Base-by-base conservation (phyloP, 805 yeast genomes). In the Cyberlindnera americana region DNA sequence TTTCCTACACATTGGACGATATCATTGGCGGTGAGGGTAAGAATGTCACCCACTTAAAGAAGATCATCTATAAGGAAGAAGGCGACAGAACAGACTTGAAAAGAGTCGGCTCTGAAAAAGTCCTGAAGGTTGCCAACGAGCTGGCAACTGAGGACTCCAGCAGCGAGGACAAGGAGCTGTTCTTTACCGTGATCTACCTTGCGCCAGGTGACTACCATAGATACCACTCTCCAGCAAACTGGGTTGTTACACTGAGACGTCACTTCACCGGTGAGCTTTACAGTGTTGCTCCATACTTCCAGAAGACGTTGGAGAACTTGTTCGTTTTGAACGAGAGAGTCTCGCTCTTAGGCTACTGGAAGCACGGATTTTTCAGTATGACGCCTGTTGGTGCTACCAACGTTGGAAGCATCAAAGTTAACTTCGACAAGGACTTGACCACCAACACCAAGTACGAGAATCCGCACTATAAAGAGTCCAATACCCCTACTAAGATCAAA, bases 341-440 rank as follows among this genome's bases (percentile, higher is more conserved):
- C 3, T 95, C 99, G 0, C 66, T 93, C 35, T 72, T 93, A 41
- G 99, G 99, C 2, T 81, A 87, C 55, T 93, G 99, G 99, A 86
- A 84, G 59, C 75, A 93, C 60, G 99, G 99, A 0, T 93, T 93
- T 54, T 93, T 93, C 67, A 83, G 95, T 49, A 93, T 93, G 99
- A 91, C 96, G 1, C 97, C 99, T 0, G 99, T 93, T 11, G 99
- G 99, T 12, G 99, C 99, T 18, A 93, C 99, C 3, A 93, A 93
- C 64, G 99, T 93, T 22, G 99, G 99, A 6, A 83, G 95, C 54
- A 93, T 93, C 49, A 81, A 83, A 43, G 73, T 93, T 49, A 88
- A 90, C 58, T 93, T 93, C 56, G 99, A 93, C 64, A 82, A 83
- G 64, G 90, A 86, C 55, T 74, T 93, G 56, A 75, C 82, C 27